Evolutionary conservation across 2,329 filamentous ascomycete species (phyloP), one percentile per base, ranked within the genome.

Genomic region (Phaeomoniella chlamydospora): DNA sequence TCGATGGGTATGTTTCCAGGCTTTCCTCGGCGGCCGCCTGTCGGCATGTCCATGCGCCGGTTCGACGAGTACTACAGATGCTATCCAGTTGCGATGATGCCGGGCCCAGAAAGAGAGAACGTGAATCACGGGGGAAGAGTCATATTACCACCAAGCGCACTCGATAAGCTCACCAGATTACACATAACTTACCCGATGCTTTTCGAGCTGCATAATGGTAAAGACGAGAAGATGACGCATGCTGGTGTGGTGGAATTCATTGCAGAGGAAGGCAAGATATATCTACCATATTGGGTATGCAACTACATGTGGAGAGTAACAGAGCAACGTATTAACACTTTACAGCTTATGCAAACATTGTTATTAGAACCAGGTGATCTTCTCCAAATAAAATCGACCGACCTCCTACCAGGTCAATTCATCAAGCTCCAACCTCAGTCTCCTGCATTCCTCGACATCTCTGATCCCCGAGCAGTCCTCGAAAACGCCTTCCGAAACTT

Each of bases 1-100:
- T 64, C 68, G 41, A 55, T 59, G 32, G 64, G 65, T 60, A 59
- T 62, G 41, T 64, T 69, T 41, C 57, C 62, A 11, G 62, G 64
- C 40, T 67, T 73, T 57, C 53, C 71, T 40, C 63, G 63, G 22
- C 64, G 62, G 43, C 53, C 56, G 31, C 62, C 58, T 35, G 57
- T 62, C 18, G 55, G 48, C 19, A 53, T 53, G 57, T 67, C 56
- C 50, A 67, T 61, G 47, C 81, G 85, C 49, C 83, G 87, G 41
- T 98, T 98, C 64, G 88, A 98, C 59, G 90, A 98, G 60, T 96
- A 94, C 65, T 96, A 94, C 62, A 80, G 90, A 51, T 94, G 87
- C 67, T 98, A 96, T 53, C 90, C 90, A 31, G 73, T 94, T 50
- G 77, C 80, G 49, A 96, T 98, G 87, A 76, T 93, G 43, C 85